Base-by-base conservation (phyloP, 495 filamentous ascomycete genomes). In the Penicillium malachiteum region DNA sequence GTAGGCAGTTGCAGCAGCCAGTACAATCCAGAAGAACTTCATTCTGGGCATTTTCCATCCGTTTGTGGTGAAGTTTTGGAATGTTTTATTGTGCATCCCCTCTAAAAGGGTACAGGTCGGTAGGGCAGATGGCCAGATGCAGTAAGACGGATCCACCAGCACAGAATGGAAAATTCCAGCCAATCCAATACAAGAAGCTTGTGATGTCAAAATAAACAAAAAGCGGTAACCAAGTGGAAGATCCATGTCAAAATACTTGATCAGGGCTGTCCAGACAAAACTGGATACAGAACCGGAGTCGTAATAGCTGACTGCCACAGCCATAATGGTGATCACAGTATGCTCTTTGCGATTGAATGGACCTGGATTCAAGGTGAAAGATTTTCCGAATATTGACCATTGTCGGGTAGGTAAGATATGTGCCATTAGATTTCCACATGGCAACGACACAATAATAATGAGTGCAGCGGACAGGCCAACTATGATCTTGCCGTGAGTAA, bases 331-430 rank as follows among this genome's bases (percentile, higher is more conserved):
- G 37, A 87, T 84, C 42, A 91, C 75, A 8, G 86, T 75, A 62
- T 91, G 88, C 59, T 90, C 87, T 62, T 91, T 91, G 65, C 88
- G 83, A 67, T 86, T 90, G 74, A 88, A 91, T 6, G 79, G 81
- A 1, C 87, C 86, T 0, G 86, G 87, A 62, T 90, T 90, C 11
- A 90, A 67, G 18, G 76, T 79, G 62, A 77, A 81, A 17, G 72
- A 63, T 33, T 77, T 35, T 8, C 86, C 86, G 54, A 87, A 83
- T 14, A 83, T 64, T 34, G 54, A 75, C 60, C 82, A 76, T 26
- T 72, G 70, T 57, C 71, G 72, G 9, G 69, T 64, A 0, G 88
- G 87, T 67, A 86, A 68, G 12, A 70, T 56, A 38, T 60, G 69
- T 8, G 75, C 74, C 81, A 80, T 83, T 11, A 71, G 82, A 26